Evolutionary conservation across 306 rosid genomes (phyloP).

Genomic region (Mimosa pudica): DNA sequence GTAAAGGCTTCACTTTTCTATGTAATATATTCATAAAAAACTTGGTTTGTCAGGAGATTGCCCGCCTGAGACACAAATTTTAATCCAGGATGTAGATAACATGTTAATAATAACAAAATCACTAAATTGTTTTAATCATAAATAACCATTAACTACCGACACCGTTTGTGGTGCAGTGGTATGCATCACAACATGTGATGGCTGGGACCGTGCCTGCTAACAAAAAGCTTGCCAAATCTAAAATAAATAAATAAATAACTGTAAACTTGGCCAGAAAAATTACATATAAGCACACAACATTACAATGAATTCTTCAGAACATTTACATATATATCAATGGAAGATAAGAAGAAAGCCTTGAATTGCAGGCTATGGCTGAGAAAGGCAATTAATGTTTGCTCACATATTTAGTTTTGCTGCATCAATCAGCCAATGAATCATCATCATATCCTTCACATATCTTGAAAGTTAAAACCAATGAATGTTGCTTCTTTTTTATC

Average conservation of each 20-base stretch:
- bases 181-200: too few species aligned
- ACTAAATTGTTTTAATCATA: background rate
- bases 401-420: background rate
- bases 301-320: background rate
- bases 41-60: background rate
- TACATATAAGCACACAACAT: background rate
- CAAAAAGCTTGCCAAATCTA: too few species aligned
- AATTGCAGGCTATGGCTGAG: background rate
- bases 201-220: too few species aligned
- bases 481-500: background rate
- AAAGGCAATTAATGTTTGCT: background rate
- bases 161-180: too few species aligned
- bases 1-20: too few species aligned
- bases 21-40: too few species aligned
- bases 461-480: background rate
- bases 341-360: background rate
- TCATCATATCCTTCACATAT: background rate
- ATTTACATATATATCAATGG: background rate
- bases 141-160: background rate
- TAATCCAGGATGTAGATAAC: background rate
- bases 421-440: background rate
- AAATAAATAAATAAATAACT: background rate
- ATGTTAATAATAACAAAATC: background rate
- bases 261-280: background rate
- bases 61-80: background rate